Evolutionary conservation across 768 basidiomycete species (phyloP), one percentile per base, ranked within the genome.

Genomic region (Agrocybe praecox): DNA sequence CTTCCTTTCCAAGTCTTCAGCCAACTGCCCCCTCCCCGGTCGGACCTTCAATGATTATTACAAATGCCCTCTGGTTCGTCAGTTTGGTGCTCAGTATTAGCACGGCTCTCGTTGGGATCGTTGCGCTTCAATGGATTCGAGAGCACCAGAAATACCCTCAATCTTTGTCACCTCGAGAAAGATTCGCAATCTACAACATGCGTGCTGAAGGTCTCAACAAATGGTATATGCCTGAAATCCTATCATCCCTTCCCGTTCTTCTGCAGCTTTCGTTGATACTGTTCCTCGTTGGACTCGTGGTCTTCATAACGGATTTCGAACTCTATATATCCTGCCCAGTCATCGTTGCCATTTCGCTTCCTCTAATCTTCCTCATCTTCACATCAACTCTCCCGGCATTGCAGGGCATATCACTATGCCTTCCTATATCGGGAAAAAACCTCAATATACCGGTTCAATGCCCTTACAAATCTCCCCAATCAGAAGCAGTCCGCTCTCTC

Each of bases 1-100:
- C 24, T 18, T 22, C 9, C 21, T 14, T 18, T 26, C 24, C 15
- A 21, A 23, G 19, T 32, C n/a, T 24, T 17, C 40, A 15, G 15
- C 1, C 15, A 17, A n/a, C 21, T 24, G 6, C 23, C 15, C 14
- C 5, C 12, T 29, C 29, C 9, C n/a, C 12, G 15, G 15, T 24
- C 4, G 15, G 11, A 24, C 40, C 51, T n/a, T 26, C 36, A 8
- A 6, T 24, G 8, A 26, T 43, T 40, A 21, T 33, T n/a, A 21
- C 40, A 10, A 52, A 52, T 18, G 17, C n/a, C 26, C 43, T 52
- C 17, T 52, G 51, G 51, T 52, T 52, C 40, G 23, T 52, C 40
- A 52, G 51, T 18, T 36, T 52, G 22, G 51, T 44, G 8, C 40
- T 52, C 21, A 52, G 51, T 19, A 2, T 52, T 23, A 44, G 34